Evolutionary conservation across 2,329 filamentous ascomycete species (phyloP).

Genomic region (Arthrobotrys sinensis): DNA sequence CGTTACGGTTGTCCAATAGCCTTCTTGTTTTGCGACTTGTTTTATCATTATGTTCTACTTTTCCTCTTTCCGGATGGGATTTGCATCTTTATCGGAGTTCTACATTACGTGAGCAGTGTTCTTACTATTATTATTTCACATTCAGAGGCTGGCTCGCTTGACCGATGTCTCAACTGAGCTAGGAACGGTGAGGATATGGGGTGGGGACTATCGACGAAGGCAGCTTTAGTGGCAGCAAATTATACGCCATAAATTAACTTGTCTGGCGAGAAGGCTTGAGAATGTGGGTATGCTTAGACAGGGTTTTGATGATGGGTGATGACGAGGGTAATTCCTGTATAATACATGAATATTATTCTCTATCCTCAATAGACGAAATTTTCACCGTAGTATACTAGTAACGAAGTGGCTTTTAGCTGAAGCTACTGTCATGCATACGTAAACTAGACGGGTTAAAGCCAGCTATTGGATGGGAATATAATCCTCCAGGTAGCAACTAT

Average conservation of each 20-base stretch:
- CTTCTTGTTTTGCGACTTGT: slow-evolving; percentile 57
- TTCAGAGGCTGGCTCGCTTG: not conserved
- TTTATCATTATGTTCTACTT: slow-evolving; percentile 61
- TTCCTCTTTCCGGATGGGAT: slow-evolving; percentile 63
- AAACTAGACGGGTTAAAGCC: not conserved
- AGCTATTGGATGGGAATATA: slow-evolving; percentile 1
- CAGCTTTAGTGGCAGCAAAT: not conserved
- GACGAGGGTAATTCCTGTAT: not conserved
- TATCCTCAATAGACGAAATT: slow-evolving; percentile 2
- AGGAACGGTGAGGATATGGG: not conserved
- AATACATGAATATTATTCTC: slow-evolving; percentile 10
- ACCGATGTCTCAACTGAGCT: not conserved
- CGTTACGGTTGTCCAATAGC: not conserved
- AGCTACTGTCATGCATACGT: not conserved
- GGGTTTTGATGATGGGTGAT: not conserved
- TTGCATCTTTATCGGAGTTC: slow-evolving; percentile 61
- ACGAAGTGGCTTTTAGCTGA: slow-evolving; percentile 15
- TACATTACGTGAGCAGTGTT: slow-evolving; percentile 61
- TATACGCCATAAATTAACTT: not conserved
- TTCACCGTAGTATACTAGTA: not conserved
- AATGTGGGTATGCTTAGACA: not conserved
- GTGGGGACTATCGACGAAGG: not conserved
- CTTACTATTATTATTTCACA: slow-evolving; percentile 56
- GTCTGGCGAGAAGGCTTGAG: not conserved
- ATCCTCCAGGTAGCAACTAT: not conserved